Percentiles rank a stretch among this genome's conserved stretches.
Evolutionary conservation across 768 basidiomycete genomes (phyloP).

Genomic region (Boletus subparvulus): DNA sequence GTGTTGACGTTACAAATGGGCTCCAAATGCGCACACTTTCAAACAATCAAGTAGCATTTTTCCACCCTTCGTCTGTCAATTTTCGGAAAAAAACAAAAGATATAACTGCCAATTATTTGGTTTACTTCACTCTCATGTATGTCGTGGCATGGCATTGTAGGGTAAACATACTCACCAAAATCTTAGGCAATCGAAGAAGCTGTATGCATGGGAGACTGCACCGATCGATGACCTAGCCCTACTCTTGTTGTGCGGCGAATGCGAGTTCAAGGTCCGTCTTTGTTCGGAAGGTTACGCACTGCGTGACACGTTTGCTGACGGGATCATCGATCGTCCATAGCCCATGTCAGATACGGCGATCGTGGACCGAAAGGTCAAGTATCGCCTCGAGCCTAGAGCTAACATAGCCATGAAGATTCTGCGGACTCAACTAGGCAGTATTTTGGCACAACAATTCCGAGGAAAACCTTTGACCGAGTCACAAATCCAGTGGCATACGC

Average conservation of each 20-base stretch:
- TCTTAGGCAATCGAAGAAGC: constrained; percentile 85
- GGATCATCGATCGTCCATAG: constrained; percentile 38
- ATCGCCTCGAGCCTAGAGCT: constrained; percentile 65
- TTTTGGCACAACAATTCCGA: constrained; percentile 68
- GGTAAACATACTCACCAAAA: constrained; percentile 3
- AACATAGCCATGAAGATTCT: constrained; percentile 80
- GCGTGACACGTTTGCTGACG: constrained; percentile 5
- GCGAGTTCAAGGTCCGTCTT: constrained; percentile 74
- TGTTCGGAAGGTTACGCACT: neutral
- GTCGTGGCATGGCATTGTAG: constrained; percentile 14
- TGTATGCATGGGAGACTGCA: constrained; percentile 92
- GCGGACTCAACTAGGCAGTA: constrained; percentile 56
- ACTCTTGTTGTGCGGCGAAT: constrained; percentile 83
- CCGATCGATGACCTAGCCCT: constrained; percentile 84
- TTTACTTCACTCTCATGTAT: constrained; percentile 89
- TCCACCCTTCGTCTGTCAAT: constrained; percentile 94
- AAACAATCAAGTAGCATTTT: constrained; percentile 74
- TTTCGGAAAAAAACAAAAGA: constrained; percentile 67
- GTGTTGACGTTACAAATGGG: constrained; percentile 56
- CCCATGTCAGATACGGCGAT: constrained; percentile 65
- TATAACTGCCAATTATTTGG: constrained; percentile 70
- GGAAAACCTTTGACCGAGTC: constrained; percentile 55
- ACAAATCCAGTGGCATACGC: constrained; percentile 71
- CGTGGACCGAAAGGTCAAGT: constrained; percentile 85
- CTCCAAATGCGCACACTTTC: constrained; percentile 70